phyloP scores from a whole-genome alignment of 73 alveolate genomes.

The Blepharisma japonicum region DNA sequence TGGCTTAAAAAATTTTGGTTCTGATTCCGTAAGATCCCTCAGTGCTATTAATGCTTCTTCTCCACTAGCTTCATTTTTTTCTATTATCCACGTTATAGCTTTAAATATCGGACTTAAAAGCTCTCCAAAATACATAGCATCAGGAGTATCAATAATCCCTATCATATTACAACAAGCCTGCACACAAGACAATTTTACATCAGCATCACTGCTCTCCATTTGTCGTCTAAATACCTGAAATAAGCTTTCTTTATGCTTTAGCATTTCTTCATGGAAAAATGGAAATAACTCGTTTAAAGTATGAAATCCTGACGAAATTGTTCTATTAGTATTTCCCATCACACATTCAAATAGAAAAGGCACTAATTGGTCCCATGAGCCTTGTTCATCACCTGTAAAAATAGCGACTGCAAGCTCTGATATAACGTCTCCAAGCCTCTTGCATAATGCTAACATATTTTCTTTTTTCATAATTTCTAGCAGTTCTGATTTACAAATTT shows the following conservation, averaged over 20 bases:
- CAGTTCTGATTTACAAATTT: conserved; percentile 38
- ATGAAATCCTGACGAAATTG: neutral
- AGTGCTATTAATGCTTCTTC: conserved; percentile 73
- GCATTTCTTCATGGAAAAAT: conserved; percentile 7
- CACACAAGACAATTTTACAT: conserved; percentile 40
- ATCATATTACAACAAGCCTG: conserved; percentile 44
- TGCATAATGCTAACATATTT: conserved; percentile 44
- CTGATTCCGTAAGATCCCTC: conserved; percentile 78
- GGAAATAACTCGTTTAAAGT: conserved; percentile 26
- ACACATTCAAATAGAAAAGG: conserved; percentile 44
- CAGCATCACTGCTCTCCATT: conserved; percentile 52
- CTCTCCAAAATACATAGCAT: conserved; percentile 55
- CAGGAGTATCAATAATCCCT: conserved; percentile 59
- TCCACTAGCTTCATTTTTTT: conserved; percentile 53
- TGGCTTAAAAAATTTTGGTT: conserved; percentile 76
- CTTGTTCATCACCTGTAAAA: conserved; percentile 41
- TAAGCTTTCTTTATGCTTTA: neutral
- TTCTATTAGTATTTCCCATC: conserved; percentile 32
- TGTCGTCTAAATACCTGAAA: conserved; percentile 40
- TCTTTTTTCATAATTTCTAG: conserved; percentile 46
- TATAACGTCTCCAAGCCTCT: conserved; percentile 61
- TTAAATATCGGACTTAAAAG: conserved; percentile 55
- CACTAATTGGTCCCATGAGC: conserved; percentile 41
- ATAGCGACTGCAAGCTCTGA: conserved; percentile 66
- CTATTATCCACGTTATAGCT: conserved; percentile 56